These are phyloP conservation scores for Candida chauliodis DNA, from an alignment of 805 yeast species.

Conservation along the genomic window DNA sequence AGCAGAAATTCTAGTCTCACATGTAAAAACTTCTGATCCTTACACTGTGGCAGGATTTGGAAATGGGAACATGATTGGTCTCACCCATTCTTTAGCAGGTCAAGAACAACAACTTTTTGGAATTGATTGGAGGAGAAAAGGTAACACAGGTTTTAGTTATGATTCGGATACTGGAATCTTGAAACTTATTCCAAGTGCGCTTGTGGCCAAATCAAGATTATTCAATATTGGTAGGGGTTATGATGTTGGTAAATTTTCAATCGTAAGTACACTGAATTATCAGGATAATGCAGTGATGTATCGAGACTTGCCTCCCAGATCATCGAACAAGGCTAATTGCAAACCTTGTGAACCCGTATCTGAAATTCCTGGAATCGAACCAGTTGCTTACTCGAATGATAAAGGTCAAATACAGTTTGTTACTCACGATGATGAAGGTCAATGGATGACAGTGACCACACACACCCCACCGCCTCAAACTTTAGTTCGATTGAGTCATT, in stretches of 20 bases:
- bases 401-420: neutral
- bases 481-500: neutral
- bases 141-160: neutral
- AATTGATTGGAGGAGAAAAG: neutral
- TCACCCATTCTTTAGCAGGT: neutral
- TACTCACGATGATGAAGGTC: neutral
- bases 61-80: neutral
- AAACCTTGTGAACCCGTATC: neutral
- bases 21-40: neutral
- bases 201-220: neutral
- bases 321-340: neutral
- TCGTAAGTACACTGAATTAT: neutral
- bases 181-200: neutral
- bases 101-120: neutral
- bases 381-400: neutral
- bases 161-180: neutral
- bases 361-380: neutral
- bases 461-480: neutral
- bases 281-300: neutral
- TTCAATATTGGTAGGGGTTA: slow-evolving; percentile 1
- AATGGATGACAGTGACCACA: neutral
- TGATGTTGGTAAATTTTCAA: neutral
- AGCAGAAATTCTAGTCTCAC: neutral
- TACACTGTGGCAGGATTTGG: slow-evolving; percentile 1
- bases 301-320: neutral